Conservation (phyloP, 495 filamentous ascomycete genomes). For the Neurospora discreta region DNA sequence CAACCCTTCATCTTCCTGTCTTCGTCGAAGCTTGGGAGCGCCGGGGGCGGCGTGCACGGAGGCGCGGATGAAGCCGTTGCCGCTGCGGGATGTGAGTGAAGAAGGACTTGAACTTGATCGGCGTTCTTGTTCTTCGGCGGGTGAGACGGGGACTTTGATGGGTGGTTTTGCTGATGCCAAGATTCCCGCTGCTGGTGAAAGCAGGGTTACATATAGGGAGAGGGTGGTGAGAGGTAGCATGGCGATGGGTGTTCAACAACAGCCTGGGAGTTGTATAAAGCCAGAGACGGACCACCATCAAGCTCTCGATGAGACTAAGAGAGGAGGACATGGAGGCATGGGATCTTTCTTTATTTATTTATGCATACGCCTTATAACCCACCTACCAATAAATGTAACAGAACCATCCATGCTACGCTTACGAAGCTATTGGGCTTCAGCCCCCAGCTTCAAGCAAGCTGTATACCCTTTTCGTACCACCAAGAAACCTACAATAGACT, state of each 20-base stretch:
- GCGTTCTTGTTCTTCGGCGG: background rate
- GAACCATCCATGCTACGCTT: background rate
- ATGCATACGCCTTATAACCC: background rate
- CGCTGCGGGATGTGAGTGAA: background rate
- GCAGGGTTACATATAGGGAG: background rate
- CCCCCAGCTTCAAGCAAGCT: background rate
- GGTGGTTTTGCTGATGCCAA: background rate
- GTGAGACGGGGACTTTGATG: background rate
- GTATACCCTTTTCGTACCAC: background rate
- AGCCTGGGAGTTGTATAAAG: background rate
- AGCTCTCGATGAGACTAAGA: background rate
- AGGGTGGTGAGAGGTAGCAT: background rate
- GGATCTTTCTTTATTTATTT: too few species aligned
- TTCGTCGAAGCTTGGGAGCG: background rate
- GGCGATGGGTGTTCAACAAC: background rate
- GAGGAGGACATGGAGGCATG: background rate
- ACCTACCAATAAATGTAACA: background rate
- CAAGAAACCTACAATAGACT: background rate
- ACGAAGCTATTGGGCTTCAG: background rate
- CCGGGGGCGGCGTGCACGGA: slow-evolving; percentile 3
- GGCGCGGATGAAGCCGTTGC: slow-evolving; percentile 7
- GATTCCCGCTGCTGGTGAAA: background rate
- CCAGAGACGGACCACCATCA: background rate
- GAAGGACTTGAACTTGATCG: background rate
- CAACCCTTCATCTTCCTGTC: background rate